phyloP scores from a whole-genome alignment of 257 asterid species.

The Verbena officinalis region DNA sequence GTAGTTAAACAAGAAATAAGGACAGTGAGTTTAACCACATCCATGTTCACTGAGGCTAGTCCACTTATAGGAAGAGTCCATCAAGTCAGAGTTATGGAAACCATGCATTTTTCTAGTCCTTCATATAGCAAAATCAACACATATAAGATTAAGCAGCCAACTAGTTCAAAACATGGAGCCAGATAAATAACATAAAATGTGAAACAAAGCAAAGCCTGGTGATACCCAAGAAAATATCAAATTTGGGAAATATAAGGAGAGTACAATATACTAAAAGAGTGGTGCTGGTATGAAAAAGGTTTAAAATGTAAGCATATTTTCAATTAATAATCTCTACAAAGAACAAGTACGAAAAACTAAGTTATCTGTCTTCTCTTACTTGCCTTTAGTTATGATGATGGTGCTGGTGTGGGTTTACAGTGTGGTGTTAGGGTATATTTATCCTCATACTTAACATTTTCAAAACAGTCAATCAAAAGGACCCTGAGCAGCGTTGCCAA shows the following conservation, averaged over 20 bases:
- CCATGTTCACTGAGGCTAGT: background rate
- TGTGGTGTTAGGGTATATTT: background rate
- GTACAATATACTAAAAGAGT: conserved; percentile 1
- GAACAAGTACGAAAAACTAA: background rate
- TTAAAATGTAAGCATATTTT: background rate
- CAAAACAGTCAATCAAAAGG: conserved; percentile 1
- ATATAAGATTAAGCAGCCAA: background rate
- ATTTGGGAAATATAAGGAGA: background rate
- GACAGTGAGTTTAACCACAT: conserved; percentile 1
- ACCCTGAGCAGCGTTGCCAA: background rate
- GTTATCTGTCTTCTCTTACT: background rate
- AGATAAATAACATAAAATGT: background rate
- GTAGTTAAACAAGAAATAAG: background rate
- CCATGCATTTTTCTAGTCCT: background rate
- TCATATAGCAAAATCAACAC: background rate
- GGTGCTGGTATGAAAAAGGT: background rate
- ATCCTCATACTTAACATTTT: conserved; percentile 17
- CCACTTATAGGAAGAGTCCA: conserved; percentile 2
- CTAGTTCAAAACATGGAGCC: background rate
- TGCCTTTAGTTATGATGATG: background rate
- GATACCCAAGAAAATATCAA: background rate
- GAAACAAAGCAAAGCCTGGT: conserved; percentile 3
- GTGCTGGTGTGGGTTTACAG: background rate
- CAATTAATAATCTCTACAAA: background rate
- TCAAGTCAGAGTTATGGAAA: background rate